These are phyloP conservation scores for Eucalyptus dawsonii DNA, from an alignment of 345 rosid genomes.

Conservation along the genomic window DNA sequence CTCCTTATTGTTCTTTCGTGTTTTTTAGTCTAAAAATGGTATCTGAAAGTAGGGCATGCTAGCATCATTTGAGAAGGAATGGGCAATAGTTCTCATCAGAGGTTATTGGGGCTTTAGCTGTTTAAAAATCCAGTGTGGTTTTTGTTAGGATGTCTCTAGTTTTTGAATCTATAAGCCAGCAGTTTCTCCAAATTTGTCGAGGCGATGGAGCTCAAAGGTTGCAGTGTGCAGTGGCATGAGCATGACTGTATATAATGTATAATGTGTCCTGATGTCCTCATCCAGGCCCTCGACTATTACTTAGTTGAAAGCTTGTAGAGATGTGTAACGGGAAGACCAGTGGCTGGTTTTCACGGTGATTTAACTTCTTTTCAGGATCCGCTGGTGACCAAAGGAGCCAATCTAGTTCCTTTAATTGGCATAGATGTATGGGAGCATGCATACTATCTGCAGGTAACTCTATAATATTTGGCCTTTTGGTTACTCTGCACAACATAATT, in stretches of 20 bases:
- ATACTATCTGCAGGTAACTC: constrained; percentile 82
- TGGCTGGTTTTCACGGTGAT: neutral
- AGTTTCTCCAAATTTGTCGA: neutral
- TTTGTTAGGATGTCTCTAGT: neutral
- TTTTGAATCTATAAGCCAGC: neutral
- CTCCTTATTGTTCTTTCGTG: neutral
- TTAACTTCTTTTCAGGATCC: constrained; percentile 51
- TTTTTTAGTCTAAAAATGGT: neutral
- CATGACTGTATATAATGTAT: neutral
- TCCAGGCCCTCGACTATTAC: neutral
- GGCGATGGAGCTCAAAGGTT: neutral
- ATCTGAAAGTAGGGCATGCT: neutral
- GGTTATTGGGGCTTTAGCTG: neutral
- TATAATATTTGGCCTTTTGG: neutral
- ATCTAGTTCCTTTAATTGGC: constrained; percentile 75
- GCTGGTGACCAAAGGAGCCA: constrained; percentile 66
- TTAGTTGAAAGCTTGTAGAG: neutral
- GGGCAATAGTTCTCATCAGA: neutral
- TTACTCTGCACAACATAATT: neutral
- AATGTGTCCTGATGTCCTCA: neutral
- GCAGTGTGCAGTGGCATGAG: neutral
- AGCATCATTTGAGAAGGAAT: neutral
- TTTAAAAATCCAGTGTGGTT: neutral
- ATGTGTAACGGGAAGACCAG: neutral
- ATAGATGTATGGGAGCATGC: constrained; percentile 99